Evolutionary conservation across 2,329 filamentous ascomycete species (phyloP), one percentile per base, ranked within the genome.

Genomic region (Cercospora beticola): DNA sequence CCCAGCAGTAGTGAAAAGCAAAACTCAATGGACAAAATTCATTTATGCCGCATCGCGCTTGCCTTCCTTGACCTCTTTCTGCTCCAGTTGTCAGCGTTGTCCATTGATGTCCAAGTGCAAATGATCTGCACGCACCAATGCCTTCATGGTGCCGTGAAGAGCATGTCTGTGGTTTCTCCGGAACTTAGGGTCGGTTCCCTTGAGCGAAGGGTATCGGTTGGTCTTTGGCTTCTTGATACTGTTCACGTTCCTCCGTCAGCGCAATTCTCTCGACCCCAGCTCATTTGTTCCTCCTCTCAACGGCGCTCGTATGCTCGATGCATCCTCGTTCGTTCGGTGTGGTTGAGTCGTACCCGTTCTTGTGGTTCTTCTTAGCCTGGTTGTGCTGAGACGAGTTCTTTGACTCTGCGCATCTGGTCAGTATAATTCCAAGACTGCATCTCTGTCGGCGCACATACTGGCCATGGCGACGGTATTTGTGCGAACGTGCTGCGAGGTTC

Each of bases 221-320:
- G 95, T 98, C 90, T 97, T 97, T 76, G 95, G 95, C 92, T 97
- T 98, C 92, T 98, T 98, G 90, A 99, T 99, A 87, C 94, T 97
- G 83, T 76, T 65, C 33, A 59, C 56, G 33, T 30, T 58, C 58
- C 60, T 57, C 30, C 60, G 43, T 69, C 63, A 69, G 66, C 56
- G 56, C 65, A 68, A 52, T 66, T 57, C 21, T 68, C 59, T 52
- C 56, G 16, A 52, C 46, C 60, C 23, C 33, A 40, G 16, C 58
- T 40, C 52, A 49, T 59, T 30, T 61, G n/a, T 66, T 33, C 28
- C n/a, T 26, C 21, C 33, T n/a, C 18, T 68, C 30, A 61, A 36
- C 9, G 61, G 23, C 26, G 33, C 23, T 52, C 33, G 64, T 52
- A 28, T 30, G 28, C 43, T 62, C 57, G 64, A 52, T 52, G 65